A percentile compares a stretch with the other conserved stretches of the same genome.
Evolutionary conservation across 768 basidiomycete species (phyloP).

Genomic region (Rhizopogon rudus): DNA sequence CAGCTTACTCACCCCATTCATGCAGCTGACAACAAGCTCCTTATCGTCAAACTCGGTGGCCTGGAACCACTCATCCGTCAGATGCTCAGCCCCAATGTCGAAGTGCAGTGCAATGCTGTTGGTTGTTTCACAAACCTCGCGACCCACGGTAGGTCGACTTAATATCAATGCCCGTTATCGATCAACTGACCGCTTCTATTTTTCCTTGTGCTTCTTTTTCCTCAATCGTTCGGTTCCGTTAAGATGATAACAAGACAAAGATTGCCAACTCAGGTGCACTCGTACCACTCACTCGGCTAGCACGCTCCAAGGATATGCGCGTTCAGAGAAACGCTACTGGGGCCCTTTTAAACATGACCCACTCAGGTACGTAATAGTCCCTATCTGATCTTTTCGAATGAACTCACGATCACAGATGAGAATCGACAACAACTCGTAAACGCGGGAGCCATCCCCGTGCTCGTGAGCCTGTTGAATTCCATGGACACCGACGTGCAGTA

Average conservation of each 20-base stretch:
- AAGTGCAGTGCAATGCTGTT: slow-evolving; percentile 99
- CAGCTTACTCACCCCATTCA: slow-evolving; percentile 4
- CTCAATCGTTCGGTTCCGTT: slow-evolving; percentile 3
- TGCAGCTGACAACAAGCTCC: slow-evolving; percentile 95
- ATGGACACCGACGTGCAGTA: slow-evolving; percentile 99
- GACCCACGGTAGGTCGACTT: slow-evolving; percentile 73
- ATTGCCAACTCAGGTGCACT: slow-evolving; percentile 99
- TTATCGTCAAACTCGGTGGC: slow-evolving; percentile 96
- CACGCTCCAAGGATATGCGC: slow-evolving; percentile 98
- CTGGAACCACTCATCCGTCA: slow-evolving; percentile 97
- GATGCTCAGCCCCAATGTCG: slow-evolving; percentile 98
- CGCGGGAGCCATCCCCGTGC: slow-evolving; percentile 96
- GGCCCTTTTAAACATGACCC: slow-evolving; percentile 97
- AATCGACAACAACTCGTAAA: slow-evolving; percentile 98
- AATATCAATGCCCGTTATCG: slow-evolving; percentile 1
- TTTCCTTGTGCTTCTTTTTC: slow-evolving; percentile 7
- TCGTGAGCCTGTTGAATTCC: slow-evolving; percentile 90
- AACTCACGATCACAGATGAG: slow-evolving; percentile 61
- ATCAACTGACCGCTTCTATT: slow-evolving; percentile 4
- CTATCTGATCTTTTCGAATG: slow-evolving; percentile 2
- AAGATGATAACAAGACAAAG: slow-evolving; percentile 99
- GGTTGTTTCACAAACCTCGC: slow-evolving; percentile 99
- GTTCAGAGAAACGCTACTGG: slow-evolving; percentile 99
- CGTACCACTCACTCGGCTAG: slow-evolving; percentile 91
- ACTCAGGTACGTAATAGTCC: slow-evolving; percentile 67